Percentiles rank a stretch among this genome's conserved stretches.
Conservation (phyloP, 2,329 filamentous ascomycete genomes). For the Nigrospora sphaerica region DNA sequence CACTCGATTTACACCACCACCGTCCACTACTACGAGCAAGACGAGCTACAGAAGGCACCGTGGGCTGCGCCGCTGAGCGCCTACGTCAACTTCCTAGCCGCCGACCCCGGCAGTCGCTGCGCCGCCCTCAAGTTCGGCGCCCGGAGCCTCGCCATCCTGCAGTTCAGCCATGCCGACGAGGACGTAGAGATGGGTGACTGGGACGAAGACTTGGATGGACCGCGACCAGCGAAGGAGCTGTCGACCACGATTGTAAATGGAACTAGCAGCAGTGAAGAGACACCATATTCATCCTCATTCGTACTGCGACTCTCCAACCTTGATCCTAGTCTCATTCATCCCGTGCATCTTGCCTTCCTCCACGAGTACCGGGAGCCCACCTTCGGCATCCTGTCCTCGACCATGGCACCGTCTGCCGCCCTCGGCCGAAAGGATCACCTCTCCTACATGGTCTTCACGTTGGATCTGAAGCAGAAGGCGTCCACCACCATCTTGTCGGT, state of each 20-base stretch:
- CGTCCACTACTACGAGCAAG: slow-evolving; percentile 96
- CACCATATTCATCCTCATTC: slow-evolving; percentile 85
- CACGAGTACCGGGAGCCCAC: slow-evolving; percentile 97
- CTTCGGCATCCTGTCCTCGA: slow-evolving; percentile 86
- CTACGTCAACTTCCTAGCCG: slow-evolving; percentile 73
- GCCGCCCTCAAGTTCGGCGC: slow-evolving; percentile 88
- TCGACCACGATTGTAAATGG: slow-evolving; percentile 33
- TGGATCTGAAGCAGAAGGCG: slow-evolving; percentile 87
- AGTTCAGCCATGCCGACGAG: slow-evolving; percentile 79
- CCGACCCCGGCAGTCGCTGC: slow-evolving; percentile 88
- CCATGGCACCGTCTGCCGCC: slow-evolving; percentile 63
- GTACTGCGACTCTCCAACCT: slow-evolving; percentile 84
- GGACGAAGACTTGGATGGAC: slow-evolving; percentile 73
- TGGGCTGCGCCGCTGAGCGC: slow-evolving; percentile 72
- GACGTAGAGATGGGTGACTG: slow-evolving; percentile 90
- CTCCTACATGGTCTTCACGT: slow-evolving; percentile 88
- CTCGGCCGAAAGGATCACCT: slow-evolving; percentile 80
- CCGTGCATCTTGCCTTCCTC: slow-evolving; percentile 85
- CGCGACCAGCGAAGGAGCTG: slow-evolving; percentile 44
- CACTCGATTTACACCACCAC: slow-evolving; percentile 80
- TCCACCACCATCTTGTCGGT: slow-evolving; percentile 91
- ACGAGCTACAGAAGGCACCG: slow-evolving; percentile 75
- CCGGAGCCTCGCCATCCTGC: slow-evolving; percentile 85
- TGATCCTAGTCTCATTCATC: slow-evolving; percentile 80
- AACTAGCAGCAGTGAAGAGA: slow-evolving; percentile 47